phyloP scores from a whole-genome alignment of 805 yeast genomes.

The Wickerhamomyces alni region DNA sequence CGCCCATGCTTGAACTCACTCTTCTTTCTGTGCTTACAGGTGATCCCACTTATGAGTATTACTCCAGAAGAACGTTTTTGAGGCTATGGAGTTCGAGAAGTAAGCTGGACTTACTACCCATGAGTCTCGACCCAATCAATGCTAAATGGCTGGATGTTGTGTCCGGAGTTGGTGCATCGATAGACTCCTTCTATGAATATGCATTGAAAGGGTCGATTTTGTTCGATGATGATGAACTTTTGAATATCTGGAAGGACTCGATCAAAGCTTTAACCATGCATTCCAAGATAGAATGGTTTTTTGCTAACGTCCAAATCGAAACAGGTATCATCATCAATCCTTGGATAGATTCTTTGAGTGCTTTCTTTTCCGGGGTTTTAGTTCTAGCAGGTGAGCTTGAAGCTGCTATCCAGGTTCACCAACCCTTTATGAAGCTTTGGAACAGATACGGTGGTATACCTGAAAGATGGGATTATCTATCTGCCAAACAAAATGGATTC shows the following conservation, averaged over 20 bases:
- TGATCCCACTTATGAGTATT: slow-evolving; percentile 61
- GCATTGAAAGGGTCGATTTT: slow-evolving; percentile 72
- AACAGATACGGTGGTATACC: slow-evolving; percentile 75
- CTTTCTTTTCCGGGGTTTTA: slow-evolving; percentile 84
- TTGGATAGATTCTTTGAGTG: slow-evolving; percentile 86
- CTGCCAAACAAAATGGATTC: slow-evolving; percentile 2
- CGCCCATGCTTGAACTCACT: slow-evolving; percentile 77
- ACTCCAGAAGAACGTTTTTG: slow-evolving; percentile 57
- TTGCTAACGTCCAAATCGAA: slow-evolving; percentile 47
- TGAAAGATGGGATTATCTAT: slow-evolving; percentile 67
- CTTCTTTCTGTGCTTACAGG: slow-evolving; percentile 70
- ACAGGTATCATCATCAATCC: slow-evolving; percentile 44
- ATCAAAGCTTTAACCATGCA: slow-evolving; percentile 54
- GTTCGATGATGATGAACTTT: slow-evolving; percentile 53
- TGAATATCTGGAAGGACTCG: slow-evolving; percentile 52
- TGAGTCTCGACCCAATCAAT: slow-evolving; percentile 60
- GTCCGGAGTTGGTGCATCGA: slow-evolving; percentile 86
- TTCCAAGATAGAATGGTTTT: slow-evolving; percentile 46
- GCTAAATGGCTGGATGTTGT: slow-evolving; percentile 51
- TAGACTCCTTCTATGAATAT: slow-evolving; percentile 88
- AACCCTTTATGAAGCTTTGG: slow-evolving; percentile 72
- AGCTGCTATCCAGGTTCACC: slow-evolving; percentile 58
- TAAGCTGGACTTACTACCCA: slow-evolving; percentile 61
- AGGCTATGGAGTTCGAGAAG: slow-evolving; percentile 67
- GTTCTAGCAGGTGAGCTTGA: slow-evolving; percentile 70